phyloP scores from a whole-genome alignment of 2,329 filamentous ascomycete species.

The Alternaria consortialis region DNA sequence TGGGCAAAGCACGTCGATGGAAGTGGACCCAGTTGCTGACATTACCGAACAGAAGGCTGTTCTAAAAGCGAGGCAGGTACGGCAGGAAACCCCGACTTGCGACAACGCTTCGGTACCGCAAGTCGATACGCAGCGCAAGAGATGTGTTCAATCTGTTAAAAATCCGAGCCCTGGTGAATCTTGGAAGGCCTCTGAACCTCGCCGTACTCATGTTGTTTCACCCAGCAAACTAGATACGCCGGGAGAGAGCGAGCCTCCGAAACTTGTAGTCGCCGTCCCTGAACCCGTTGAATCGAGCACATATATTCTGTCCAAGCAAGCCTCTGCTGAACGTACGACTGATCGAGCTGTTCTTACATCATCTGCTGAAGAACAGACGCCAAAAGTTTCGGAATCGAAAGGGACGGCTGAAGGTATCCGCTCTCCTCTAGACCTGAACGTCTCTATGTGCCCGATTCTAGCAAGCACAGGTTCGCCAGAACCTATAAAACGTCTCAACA shows the following conservation, averaged over 20 bases:
- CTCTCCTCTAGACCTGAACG: too few species aligned
- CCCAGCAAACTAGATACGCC: background rate
- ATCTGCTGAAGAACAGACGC: background rate
- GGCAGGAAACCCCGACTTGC: background rate
- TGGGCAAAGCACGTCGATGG: background rate
- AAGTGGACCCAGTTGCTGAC: background rate
- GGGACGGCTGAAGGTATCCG: background rate
- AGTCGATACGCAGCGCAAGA: background rate
- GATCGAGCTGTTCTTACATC: background rate
- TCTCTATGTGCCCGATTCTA: background rate
- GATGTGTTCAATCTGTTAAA: background rate
- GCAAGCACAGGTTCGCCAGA: background rate
- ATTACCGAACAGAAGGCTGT: background rate
- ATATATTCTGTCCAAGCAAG: background rate
- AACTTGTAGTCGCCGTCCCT: background rate
- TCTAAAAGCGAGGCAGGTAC: background rate
- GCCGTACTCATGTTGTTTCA: background rate
- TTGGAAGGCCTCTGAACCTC: background rate
- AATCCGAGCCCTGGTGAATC: background rate
- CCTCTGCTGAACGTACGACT: background rate
- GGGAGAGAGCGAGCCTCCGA: background rate
- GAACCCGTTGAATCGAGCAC: too few species aligned
- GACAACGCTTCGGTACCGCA: background rate
- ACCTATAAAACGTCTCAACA: constrained; percentile 3
- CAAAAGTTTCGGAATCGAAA: background rate